Base-by-base conservation (phyloP, 345 rosid genomes). In the Microthlaspi erraticum region DNA sequence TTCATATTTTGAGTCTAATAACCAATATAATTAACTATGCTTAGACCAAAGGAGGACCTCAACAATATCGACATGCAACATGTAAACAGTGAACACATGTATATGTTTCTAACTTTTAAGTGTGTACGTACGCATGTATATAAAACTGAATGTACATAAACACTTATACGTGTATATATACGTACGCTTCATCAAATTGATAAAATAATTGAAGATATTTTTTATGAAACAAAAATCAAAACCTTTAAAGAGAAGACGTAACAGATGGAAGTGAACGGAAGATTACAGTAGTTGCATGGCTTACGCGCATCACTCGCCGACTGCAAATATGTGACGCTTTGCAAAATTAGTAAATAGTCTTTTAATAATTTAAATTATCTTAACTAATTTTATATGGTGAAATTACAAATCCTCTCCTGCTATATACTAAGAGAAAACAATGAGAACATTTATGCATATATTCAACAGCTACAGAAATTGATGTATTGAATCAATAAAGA, bases 241-340 rank as follows among this genome's bases (percentile, higher is more conserved):
- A 75, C 7, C 32, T 34, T 64, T 29, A n/a, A 43, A 41, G 19
- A 38, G 39, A 64, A 51, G 68, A 51, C 38, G 16, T 56, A 60
- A 59, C 61, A 64, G 58, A 54, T 43, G 58, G 57, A 51, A 42
- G 64, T 8, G 64, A 46, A 16, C 17, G 50, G 14, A 45, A 42
- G 45, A 53, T 63, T 54, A 55, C 32, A 11, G 55, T 32, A 63
- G 59, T 75, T 83, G 89, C 87, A 83, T 83, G 85, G 76, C 82
- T 81, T 88, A 80, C 87, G 85, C 86, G 87, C 80, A 81, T 82
- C 85, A 72, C 29, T 18, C 43, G 55, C 78, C 72, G 57, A 60
- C 51, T 34, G 36, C 72, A 59, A 59, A 31, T 57, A 38, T 39
- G 72, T 69, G 85, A 78, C 79, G 64, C 83, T 73, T 81, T 79